These are phyloP conservation scores for Ceratocystis colombiana DNA, from an alignment of 2,329 filamentous ascomycete species.

Conservation along the genomic window DNA sequence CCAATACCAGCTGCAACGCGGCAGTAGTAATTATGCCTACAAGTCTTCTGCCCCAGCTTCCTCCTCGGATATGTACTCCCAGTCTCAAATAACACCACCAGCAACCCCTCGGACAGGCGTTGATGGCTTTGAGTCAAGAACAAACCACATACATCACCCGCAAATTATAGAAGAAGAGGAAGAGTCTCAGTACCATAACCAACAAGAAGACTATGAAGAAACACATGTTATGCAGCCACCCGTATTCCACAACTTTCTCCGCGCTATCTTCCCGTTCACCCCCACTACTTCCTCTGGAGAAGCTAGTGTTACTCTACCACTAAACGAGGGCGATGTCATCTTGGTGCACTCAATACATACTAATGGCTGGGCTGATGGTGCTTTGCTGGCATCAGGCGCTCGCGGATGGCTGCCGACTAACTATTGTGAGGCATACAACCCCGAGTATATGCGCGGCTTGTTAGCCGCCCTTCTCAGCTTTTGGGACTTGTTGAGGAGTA, in stretches of 20 bases:
- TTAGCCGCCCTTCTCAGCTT: slow-evolving; percentile 81
- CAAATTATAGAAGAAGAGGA: slow-evolving; percentile 18
- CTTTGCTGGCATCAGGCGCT: slow-evolving; percentile 71
- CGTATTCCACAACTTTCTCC: slow-evolving; percentile 86
- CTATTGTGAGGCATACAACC: slow-evolving; percentile 92
- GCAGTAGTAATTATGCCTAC: slow-evolving; percentile 22
- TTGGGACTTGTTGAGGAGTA: slow-evolving; percentile 79
- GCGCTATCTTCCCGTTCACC: slow-evolving; percentile 87
- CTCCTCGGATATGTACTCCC: slow-evolving; percentile 36
- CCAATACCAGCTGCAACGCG: neutral
- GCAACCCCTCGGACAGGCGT: slow-evolving; percentile 60
- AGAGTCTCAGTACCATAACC: slow-evolving; percentile 32
- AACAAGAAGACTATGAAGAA: slow-evolving; percentile 35
- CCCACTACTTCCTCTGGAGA: slow-evolving; percentile 68
- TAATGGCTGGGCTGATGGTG: slow-evolving; percentile 97
- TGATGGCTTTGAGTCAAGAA: slow-evolving; percentile 43
- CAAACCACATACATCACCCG: slow-evolving; percentile 28
- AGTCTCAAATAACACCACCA: slow-evolving; percentile 64
- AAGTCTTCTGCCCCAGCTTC: slow-evolving; percentile 26
- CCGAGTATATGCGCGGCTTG: slow-evolving; percentile 72
- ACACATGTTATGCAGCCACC: slow-evolving; percentile 38
- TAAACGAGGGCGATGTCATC: slow-evolving; percentile 85
- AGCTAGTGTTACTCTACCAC: slow-evolving; percentile 74
- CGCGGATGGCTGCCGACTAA: slow-evolving; percentile 96
- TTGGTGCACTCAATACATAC: slow-evolving; percentile 93